Percentiles rank a stretch among this genome's conserved stretches.
These are phyloP conservation scores for Flaveria ramosissima DNA, from an alignment of 129 eudicot species.

Conservation along the genomic window DNA sequence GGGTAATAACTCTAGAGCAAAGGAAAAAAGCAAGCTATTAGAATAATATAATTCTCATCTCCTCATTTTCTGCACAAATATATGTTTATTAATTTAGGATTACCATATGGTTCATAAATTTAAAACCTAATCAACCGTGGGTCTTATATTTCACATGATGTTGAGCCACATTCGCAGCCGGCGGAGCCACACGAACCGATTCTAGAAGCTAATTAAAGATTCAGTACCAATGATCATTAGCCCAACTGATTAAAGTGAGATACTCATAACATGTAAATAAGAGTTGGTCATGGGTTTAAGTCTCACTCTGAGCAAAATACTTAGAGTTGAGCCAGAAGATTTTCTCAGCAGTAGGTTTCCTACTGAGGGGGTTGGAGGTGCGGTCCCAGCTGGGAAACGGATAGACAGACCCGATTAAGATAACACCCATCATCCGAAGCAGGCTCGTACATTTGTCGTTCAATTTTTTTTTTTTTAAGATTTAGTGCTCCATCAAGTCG, in stretches of 20 bases:
- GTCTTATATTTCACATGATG: background rate
- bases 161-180: background rate
- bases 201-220: background rate
- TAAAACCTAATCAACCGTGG: background rate
- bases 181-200: background rate
- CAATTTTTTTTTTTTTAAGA: background rate
- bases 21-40: slow-evolving; percentile 5
- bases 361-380: too few species aligned
- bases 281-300: too few species aligned
- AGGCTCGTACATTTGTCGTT: too few species aligned
- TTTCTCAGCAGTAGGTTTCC: too few species aligned
- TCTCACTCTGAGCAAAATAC: too few species aligned
- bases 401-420: too few species aligned
- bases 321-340: too few species aligned
- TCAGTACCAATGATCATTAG: too few species aligned
- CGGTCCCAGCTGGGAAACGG: too few species aligned
- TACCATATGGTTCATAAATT: background rate
- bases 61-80: background rate
- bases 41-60: background rate
- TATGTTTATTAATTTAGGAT: background rate
- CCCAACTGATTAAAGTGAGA: too few species aligned
- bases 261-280: too few species aligned
- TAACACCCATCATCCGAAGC: too few species aligned
- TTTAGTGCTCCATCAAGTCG: background rate
- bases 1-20: slow-evolving; percentile 12